Conservation (phyloP, 768 basidiomycete species). For the Leucocoprinus sp. region DNA sequence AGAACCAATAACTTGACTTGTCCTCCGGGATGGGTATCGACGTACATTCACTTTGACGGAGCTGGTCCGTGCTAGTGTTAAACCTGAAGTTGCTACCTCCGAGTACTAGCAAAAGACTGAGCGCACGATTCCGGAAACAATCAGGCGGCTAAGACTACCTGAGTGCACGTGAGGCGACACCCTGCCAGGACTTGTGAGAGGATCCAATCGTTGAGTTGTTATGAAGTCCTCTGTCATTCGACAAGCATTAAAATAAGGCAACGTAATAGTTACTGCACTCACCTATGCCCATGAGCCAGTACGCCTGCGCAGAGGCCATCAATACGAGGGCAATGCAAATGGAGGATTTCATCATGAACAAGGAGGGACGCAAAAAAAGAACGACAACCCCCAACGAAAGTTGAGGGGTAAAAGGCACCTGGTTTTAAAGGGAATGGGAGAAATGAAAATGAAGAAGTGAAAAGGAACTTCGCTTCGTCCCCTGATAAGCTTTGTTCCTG, state of each 20-base stretch:
- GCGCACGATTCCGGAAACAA: neutral
- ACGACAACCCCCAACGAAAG: slow-evolving; percentile 16
- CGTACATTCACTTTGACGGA: slow-evolving; percentile 41
- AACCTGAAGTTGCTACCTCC: slow-evolving; percentile 47
- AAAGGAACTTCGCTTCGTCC: slow-evolving; percentile 1
- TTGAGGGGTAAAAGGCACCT: slow-evolving; percentile 2
- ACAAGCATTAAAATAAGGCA: neutral
- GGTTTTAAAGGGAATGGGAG: slow-evolving; percentile 3
- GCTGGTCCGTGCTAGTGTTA: slow-evolving; percentile 28
- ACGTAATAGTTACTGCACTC: slow-evolving; percentile 10
- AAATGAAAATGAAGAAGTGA: slow-evolving; percentile 7
- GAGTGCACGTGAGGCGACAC: slow-evolving; percentile 41
- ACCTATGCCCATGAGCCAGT: slow-evolving; percentile 40
- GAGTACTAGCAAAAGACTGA: slow-evolving; percentile 25
- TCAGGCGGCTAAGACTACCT: too few relatives aligned
- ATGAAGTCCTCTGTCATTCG: slow-evolving; percentile 23
- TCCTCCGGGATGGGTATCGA: slow-evolving; percentile 47
- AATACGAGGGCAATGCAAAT: slow-evolving; percentile 22
- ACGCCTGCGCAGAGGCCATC: slow-evolving; percentile 29
- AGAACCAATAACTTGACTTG: slow-evolving; percentile 47
- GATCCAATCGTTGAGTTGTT: slow-evolving; percentile 42
- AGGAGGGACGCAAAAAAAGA: slow-evolving; percentile 19
- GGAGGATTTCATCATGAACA: slow-evolving; percentile 22
- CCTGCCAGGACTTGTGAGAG: slow-evolving; percentile 38
- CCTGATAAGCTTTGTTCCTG: slow-evolving; percentile 11